phyloP scores from a whole-genome alignment of 2,329 filamentous ascomycete species.

The Cladosporium sp. region DNA sequence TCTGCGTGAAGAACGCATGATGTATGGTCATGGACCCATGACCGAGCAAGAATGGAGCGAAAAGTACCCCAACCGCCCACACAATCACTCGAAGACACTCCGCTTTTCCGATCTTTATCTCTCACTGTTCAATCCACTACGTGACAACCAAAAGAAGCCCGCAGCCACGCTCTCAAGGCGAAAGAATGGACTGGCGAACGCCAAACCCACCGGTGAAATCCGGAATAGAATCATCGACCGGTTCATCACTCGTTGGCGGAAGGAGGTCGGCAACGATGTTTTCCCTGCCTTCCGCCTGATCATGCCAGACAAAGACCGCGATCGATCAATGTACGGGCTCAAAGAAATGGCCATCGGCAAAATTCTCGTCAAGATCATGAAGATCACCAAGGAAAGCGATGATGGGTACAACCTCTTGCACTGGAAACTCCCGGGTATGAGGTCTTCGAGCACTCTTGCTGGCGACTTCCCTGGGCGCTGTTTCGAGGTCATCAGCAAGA shows the following conservation, averaged over 20 bases:
- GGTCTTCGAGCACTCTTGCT: constrained; percentile 58
- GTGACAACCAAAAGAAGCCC: constrained; percentile 71
- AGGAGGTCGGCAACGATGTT: constrained; percentile 84
- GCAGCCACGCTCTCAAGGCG: constrained; percentile 50
- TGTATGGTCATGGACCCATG: constrained; percentile 43
- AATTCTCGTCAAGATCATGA: constrained; percentile 84
- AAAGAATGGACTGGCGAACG: constrained; percentile 58
- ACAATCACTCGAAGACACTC: constrained; percentile 72
- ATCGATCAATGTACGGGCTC: constrained; percentile 86
- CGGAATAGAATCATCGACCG: constrained; percentile 75
- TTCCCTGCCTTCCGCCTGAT: constrained; percentile 91
- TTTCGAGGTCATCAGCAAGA: constrained; percentile 77
- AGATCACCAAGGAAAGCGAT: constrained; percentile 84
- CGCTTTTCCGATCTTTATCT: constrained; percentile 75
- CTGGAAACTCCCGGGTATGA: constrained; percentile 83
- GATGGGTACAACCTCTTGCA: constrained; percentile 81
- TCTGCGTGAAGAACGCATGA: constrained; percentile 43
- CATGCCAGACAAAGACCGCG: constrained; percentile 85
- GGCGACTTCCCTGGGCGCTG: constrained; percentile 92
- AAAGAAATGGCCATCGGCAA: constrained; percentile 91
- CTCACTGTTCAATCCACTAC: constrained; percentile 74
- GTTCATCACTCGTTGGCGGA: constrained; percentile 83
- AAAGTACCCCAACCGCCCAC: constrained; percentile 74
- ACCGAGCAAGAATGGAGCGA: constrained; percentile 46
- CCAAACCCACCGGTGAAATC: constrained; percentile 63